Evolutionary conservation across 148 eudicot genomes (phyloP), one percentile per base, ranked within the genome.

Genomic region (Linanthus parryae): DNA sequence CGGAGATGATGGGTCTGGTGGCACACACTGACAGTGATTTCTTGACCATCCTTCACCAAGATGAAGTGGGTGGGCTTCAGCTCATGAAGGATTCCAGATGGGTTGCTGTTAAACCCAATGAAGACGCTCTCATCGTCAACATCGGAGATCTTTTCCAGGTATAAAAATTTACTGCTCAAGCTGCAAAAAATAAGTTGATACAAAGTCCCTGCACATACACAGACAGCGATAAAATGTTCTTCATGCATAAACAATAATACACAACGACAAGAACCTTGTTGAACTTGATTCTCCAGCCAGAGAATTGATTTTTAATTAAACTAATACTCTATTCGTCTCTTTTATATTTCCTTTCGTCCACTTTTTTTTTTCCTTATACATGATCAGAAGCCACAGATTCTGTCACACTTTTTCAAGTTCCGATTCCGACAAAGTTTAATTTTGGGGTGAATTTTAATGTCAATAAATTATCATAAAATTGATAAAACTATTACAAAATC

Each of bases 141-240:
- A 75, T 75, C 14, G 80, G 76, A 18, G 80, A 75, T 48, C 76
- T 75, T 47, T 70, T 75, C 48, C 76, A 75, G 80, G 80, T 75
- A 63, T 14, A 7, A 2, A 34, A 53, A 6, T n/a, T 1, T 23
- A 23, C 30, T 23, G 4, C 24, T 0, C 48, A 5, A n/a, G 24
- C 21, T 19, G 16, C n/a, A n/a, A n/a, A 18, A 13, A 18, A 15
- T 38, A 1, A 38, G 13, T 6, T 14, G n/a, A 5, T 23, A 44
- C 11, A 8, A 3, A 11, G 22, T 11, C 20, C 22, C 48, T 3
- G 48, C 48, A 1, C 2, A 3, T 12, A 13, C 1, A 17, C 11
- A 44, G 10, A 1, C 9, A 7, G 12, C 23, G 23, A 20, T 21
- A 8, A 44, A 25, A 19, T 9, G 4, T 19, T 44, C 23, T 19